Evolutionary conservation across 2,329 filamentous ascomycete genomes (phyloP), one percentile per base, ranked within the genome.

Genomic region (Lasiodiplodia sp.): DNA sequence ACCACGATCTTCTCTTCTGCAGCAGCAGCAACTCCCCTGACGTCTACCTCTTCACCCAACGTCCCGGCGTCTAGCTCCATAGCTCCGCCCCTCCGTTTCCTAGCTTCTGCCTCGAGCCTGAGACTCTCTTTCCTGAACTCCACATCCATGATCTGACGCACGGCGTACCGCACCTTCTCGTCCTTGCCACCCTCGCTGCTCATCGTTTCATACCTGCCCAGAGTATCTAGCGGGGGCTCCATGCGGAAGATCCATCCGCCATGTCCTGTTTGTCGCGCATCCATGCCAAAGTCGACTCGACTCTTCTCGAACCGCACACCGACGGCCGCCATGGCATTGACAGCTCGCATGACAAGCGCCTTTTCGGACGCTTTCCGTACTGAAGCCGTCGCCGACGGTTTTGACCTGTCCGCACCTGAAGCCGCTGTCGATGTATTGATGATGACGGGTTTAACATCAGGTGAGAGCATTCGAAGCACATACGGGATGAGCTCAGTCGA

Each of bases 81-180:
- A 68, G 73, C 73, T 66, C 75, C 76, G 73, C 79, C 72, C 77
- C 81, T 72, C 84, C 87, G n/a, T 84, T 88, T 88, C 2, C 92
- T 84, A 0, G 89, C 86, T 4, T 88, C 86, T 70, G 88, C 88
- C 62, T 92, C 90, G 16, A 91, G 89, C 40, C 89, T 83, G 37
- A 87, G 82, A 14, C 90, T 87, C 58, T 93, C 91, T 75, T 91
- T 93, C 70, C 88, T 88, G 74, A 95, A 92, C 78, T 98, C 95
- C 77, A 96, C 93, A 75, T 97, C 94, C 1, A 99, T 86, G 10
- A 97, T 94, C 78, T 97, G 95, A 25, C 96, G 90, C 6, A 99
- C 91, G 1, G 95, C 95, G 76, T 93, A 99, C n/a, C 96, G 88
- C 0, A 93, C 93, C 0, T 92, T 93, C 0, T 88, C 89, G 11